Evolutionary conservation across 169 alveolate species (phyloP).

Genomic region (Plasmodium gonderi): DNA sequence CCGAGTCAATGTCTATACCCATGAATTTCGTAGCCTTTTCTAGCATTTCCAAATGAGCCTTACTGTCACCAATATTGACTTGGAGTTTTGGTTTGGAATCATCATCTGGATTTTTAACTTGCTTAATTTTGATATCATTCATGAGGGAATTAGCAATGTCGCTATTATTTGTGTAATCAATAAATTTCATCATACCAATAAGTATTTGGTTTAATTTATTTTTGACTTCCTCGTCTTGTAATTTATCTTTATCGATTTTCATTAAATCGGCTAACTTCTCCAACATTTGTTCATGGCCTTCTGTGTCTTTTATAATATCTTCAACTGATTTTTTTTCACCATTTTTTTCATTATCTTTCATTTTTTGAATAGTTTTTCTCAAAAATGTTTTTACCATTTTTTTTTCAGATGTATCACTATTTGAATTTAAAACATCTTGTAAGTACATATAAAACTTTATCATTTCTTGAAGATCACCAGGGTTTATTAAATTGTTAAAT

Average conservation of each 20-base stretch:
- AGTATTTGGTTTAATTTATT: slow-evolving; percentile 70
- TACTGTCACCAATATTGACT: slow-evolving; percentile 34
- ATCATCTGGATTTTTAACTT: slow-evolving; percentile 43
- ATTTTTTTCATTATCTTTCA: slow-evolving; percentile 64
- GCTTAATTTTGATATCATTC: slow-evolving; percentile 52
- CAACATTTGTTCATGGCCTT: slow-evolving; percentile 70
- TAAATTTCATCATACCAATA: slow-evolving; percentile 68
- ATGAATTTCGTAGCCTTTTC: slow-evolving; percentile 71
- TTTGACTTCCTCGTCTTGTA: slow-evolving; percentile 41
- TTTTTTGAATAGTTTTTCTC: slow-evolving; percentile 72
- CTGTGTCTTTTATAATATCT: slow-evolving; percentile 64
- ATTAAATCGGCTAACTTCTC: slow-evolving; percentile 58
- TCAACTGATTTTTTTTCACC: slow-evolving; percentile 67
- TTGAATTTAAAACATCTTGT: slow-evolving; percentile 50
- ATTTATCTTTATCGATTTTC: slow-evolving; percentile 32
- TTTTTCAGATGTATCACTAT: slow-evolving; percentile 67
- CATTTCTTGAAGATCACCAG: slow-evolving; percentile 66
- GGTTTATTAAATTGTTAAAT: slow-evolving; percentile 48
- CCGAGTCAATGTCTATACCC: slow-evolving; percentile 61
- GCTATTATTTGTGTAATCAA: slow-evolving; percentile 56
- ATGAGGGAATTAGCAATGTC: slow-evolving; percentile 15
- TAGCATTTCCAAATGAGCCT: slow-evolving; percentile 64
- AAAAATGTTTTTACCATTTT: slow-evolving; percentile 71
- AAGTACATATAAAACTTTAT: slow-evolving; percentile 70
- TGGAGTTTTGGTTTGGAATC: slow-evolving; percentile 32